A percentile compares a stretch with the other conserved stretches of the same genome.
These are phyloP conservation scores for Mentha longifolia DNA, from an alignment of 257 asterid genomes.

Conservation along the genomic window DNA sequence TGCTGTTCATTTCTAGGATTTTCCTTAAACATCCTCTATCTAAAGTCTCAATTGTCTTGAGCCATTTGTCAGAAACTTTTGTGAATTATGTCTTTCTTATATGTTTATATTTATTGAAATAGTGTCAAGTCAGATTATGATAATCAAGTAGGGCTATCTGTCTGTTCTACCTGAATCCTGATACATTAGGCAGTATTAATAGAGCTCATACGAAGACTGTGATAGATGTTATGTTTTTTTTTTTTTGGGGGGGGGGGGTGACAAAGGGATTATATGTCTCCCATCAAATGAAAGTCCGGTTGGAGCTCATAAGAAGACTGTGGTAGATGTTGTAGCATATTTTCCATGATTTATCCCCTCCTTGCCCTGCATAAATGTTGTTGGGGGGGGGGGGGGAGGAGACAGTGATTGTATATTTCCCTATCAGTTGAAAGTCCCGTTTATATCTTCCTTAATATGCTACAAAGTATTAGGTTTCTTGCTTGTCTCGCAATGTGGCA, in stretches of 20 bases:
- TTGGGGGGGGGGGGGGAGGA: not conserved
- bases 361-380: not conserved
- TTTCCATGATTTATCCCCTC: not conserved
- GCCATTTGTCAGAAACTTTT: conserved; percentile 8
- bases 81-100: not conserved
- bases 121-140: not conserved
- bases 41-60: not conserved
- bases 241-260: too few relatives aligned
- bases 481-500: not conserved
- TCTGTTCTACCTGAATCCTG: too few relatives aligned
- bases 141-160: not conserved
- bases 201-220: conserved; percentile 8
- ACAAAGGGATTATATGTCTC: too few relatives aligned
- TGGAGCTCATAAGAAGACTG: too few relatives aligned
- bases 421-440: not conserved
- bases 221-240: conserved; percentile 1
- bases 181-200: conserved; percentile 3
- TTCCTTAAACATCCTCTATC: not conserved
- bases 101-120: not conserved
- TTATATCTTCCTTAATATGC: conserved; percentile 20
- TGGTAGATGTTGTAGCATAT: too few relatives aligned
- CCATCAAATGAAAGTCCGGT: too few relatives aligned
- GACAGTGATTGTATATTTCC: not conserved
- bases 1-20: not conserved
- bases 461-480: conserved; percentile 1